These are phyloP conservation scores for Porphyrellus sp. DNA, from an alignment of 1,284 basidiomycete genomes.

Conservation along the genomic window DNA sequence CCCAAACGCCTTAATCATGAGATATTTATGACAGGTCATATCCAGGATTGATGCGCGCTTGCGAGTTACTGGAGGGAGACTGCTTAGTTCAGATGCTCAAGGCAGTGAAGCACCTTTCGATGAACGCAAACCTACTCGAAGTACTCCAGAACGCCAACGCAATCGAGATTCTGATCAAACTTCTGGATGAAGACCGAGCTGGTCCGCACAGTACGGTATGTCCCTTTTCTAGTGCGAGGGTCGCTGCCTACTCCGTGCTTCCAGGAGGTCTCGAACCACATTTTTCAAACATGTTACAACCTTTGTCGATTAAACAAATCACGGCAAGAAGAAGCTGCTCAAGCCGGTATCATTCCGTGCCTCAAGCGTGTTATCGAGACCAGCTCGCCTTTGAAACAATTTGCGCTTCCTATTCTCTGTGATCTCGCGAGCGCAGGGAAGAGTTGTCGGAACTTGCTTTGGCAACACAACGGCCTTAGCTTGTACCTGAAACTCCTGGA, in stretches of 20 bases:
- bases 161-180: constrained; percentile 83
- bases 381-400: constrained; percentile 91
- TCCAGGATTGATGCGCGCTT: constrained; percentile 78
- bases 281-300: constrained; percentile 94
- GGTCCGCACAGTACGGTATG: constrained; percentile 80
- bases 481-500: constrained; percentile 85
- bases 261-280: constrained; percentile 90
- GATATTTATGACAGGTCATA: not conserved
- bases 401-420: constrained; percentile 93
- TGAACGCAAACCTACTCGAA: constrained; percentile 86
- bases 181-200: constrained; percentile 78
- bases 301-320: constrained; percentile 92
- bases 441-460: constrained; percentile 80
- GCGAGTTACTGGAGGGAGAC: constrained; percentile 78
- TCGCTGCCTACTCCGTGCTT: constrained; percentile 1
- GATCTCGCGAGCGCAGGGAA: constrained; percentile 93
- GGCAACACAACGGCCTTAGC: constrained; percentile 82
- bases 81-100: constrained; percentile 88
- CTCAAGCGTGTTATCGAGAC: constrained; percentile 85
- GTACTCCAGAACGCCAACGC: constrained; percentile 95
- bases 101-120: constrained; percentile 94
- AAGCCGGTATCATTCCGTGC: constrained; percentile 90
- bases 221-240: constrained; percentile 13
- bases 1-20: not conserved
- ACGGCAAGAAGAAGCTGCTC: constrained; percentile 94